These are phyloP conservation scores for Takashimella koratensis DNA, from an alignment of 1,284 basidiomycete genomes.

Conservation along the genomic window DNA sequence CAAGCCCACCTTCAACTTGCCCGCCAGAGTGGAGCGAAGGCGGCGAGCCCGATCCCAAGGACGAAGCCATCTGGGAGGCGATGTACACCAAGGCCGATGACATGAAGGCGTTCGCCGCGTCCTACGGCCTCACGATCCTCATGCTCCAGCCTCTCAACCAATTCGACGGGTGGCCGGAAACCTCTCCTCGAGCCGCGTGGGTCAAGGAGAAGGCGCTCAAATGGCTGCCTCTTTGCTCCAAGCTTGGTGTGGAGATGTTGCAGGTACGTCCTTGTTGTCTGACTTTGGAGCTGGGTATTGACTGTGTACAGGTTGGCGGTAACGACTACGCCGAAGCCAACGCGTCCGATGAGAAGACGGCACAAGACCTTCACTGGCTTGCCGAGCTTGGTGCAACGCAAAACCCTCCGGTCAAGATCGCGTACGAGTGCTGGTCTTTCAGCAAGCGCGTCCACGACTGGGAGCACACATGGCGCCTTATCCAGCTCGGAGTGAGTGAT, in stretches of 20 bases:
- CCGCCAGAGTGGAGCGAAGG: slow-evolving; percentile 11
- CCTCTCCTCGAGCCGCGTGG: slow-evolving; percentile 6
- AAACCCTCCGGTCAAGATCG: slow-evolving; percentile 17
- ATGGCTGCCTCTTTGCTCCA: slow-evolving; percentile 12
- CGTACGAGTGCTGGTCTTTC: slow-evolving; percentile 27
- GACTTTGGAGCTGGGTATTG: neutral
- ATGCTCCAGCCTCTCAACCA: slow-evolving; percentile 18
- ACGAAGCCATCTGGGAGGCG: slow-evolving; percentile 10
- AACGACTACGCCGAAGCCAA: slow-evolving; percentile 19
- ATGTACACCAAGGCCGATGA: slow-evolving; percentile 8
- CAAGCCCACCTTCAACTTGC: slow-evolving; percentile 9
- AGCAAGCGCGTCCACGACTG: slow-evolving; percentile 7
- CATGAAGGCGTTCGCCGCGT: slow-evolving; percentile 3
- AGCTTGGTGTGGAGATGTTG: slow-evolving; percentile 5
- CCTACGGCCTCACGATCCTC: slow-evolving; percentile 6
- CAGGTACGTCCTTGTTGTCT: slow-evolving; percentile 4
- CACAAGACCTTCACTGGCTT: slow-evolving; percentile 16
- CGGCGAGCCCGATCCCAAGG: slow-evolving; percentile 18
- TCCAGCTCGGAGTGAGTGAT: slow-evolving; percentile 13
- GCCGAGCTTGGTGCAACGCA: slow-evolving; percentile 12
- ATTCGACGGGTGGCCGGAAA: slow-evolving; percentile 14
- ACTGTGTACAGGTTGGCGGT: slow-evolving; percentile 10
- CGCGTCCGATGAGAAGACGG: slow-evolving; percentile 7
- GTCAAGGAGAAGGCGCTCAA: slow-evolving; percentile 9
- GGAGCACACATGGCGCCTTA: slow-evolving; percentile 18